Evolutionary conservation across 345 rosid genomes (phyloP).

Genomic region (Euclidium syriacum): DNA sequence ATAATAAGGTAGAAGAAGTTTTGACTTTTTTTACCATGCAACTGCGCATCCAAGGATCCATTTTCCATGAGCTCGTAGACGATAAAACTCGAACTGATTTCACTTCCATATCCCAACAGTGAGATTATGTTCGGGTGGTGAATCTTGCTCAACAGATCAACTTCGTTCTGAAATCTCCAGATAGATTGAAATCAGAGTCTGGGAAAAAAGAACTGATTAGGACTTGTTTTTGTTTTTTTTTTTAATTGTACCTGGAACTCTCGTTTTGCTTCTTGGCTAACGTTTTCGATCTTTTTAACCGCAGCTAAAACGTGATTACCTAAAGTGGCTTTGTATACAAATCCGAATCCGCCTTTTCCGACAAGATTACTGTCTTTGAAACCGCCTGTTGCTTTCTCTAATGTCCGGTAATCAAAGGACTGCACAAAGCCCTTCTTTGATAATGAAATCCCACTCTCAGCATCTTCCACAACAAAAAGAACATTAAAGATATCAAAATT

Average conservation of each 20-base stretch:
- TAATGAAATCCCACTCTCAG: slow-evolving; percentile 41
- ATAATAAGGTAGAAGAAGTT: background rate
- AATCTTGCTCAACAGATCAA: slow-evolving; percentile 61
- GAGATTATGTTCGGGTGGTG: slow-evolving; percentile 72
- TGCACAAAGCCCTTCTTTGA: slow-evolving; percentile 39
- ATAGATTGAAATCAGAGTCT: background rate
- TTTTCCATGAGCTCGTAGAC: slow-evolving; percentile 90
- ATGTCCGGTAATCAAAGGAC: slow-evolving; percentile 44
- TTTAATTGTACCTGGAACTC: slow-evolving; percentile 99
- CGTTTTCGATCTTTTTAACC: slow-evolving; percentile 71
- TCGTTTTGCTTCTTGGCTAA: slow-evolving; percentile 57
- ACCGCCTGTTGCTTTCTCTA: slow-evolving; percentile 68
- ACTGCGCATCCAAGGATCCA: slow-evolving; percentile 74
- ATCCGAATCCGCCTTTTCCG: slow-evolving; percentile 90
- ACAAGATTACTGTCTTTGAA: slow-evolving; percentile 59
- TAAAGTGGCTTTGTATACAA: slow-evolving; percentile 68
- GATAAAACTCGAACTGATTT: slow-evolving; percentile 50
- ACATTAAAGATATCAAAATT: slow-evolving; percentile 8
- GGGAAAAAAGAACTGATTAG: background rate
- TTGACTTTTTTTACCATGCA: slow-evolving; percentile 55
- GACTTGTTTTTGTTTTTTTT: background rate
- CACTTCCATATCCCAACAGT: slow-evolving; percentile 63
- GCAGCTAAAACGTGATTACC: slow-evolving; percentile 55
- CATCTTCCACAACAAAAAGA: slow-evolving; percentile 29
- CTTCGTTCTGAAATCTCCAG: slow-evolving; percentile 67